Evolutionary conservation across 768 basidiomycete species (phyloP).

Genomic region (Trametes villosa): DNA sequence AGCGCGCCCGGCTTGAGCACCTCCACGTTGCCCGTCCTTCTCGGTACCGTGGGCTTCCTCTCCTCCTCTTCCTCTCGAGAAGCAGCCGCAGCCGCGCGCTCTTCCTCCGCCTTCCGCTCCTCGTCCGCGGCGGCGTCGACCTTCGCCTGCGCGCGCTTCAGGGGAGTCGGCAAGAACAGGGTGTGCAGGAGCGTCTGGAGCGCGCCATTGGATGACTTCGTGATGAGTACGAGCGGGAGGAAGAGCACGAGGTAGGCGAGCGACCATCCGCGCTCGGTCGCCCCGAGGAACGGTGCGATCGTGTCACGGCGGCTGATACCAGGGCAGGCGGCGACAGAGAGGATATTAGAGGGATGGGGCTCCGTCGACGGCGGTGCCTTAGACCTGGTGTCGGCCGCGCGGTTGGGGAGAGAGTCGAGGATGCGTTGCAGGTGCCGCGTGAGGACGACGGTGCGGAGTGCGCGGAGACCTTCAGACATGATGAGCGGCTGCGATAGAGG

Average conservation of each 20-base stretch:
- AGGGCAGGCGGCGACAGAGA: constrained; percentile 73
- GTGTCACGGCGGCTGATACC: constrained; percentile 78
- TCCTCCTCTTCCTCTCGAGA: constrained; percentile 23
- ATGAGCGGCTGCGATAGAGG: constrained; percentile 36
- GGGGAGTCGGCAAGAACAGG: constrained; percentile 80
- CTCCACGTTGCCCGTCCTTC: constrained; percentile 47
- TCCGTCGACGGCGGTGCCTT: constrained; percentile 20
- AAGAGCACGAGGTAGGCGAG: constrained; percentile 68
- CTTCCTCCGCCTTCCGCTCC: constrained; percentile 20
- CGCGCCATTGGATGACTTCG: constrained; percentile 65
- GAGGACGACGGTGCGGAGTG: constrained; percentile 64
- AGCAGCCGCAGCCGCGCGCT: constrained; percentile 1
- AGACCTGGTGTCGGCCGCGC: constrained; percentile 37
- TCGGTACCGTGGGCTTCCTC: constrained; percentile 5
- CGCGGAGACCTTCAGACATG: constrained; percentile 65
- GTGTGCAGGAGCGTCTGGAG: constrained; percentile 83
- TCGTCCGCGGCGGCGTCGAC: constrained; percentile 37
- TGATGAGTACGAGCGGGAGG: constrained; percentile 68
- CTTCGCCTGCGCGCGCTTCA: constrained; percentile 49
- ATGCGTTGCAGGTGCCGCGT: constrained; percentile 84
- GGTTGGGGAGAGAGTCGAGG: constrained; percentile 75
- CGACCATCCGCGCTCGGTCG: constrained; percentile 44
- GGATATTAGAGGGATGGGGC: constrained; percentile 71
- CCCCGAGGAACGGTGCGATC: constrained; percentile 57
- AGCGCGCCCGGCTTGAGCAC: constrained; percentile 78